Conservation (phyloP, 23 red algal species). For the Agarophyton chilense region DNA sequence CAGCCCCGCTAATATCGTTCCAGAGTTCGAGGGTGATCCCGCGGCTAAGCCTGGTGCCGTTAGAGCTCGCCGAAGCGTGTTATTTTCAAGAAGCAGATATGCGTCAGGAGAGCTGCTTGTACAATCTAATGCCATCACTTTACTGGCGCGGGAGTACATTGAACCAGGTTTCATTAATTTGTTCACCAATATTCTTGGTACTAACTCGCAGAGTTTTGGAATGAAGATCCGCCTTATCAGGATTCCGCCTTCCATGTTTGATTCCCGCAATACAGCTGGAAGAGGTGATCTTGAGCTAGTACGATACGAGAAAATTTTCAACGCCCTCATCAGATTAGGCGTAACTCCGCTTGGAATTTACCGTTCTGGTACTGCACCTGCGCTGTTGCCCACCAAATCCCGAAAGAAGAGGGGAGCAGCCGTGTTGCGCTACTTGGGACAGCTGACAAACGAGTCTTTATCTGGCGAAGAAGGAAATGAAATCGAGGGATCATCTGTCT, state of each 20-base stretch:
- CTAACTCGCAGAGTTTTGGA: not conserved
- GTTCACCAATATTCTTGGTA: slow-evolving; percentile 65
- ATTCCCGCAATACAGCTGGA: not conserved
- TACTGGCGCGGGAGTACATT: slow-evolving; percentile 75
- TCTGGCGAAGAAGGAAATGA: not conserved
- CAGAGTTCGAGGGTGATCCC: slow-evolving; percentile 32
- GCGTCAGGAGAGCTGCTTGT: slow-evolving; percentile 84
- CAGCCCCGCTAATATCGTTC: not conserved
- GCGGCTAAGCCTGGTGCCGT: slow-evolving; percentile 15
- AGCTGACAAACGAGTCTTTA: not conserved
- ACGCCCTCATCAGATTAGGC: slow-evolving; percentile 49
- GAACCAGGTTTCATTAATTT: slow-evolving; percentile 75
- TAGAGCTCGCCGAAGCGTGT: slow-evolving; percentile 49
- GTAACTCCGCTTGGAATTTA: slow-evolving; percentile 85
- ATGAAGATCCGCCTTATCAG: slow-evolving; percentile 67
- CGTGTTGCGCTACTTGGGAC: slow-evolving; percentile 5
- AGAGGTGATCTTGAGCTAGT: not conserved
- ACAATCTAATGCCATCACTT: slow-evolving; percentile 57
- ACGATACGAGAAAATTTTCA: slow-evolving; percentile 57
- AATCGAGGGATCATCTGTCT: not conserved
- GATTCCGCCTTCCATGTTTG: slow-evolving; percentile 48
- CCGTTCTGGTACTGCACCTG: slow-evolving; percentile 85
- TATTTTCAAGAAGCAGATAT: slow-evolving; percentile 78
- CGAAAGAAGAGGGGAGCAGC: slow-evolving; percentile 42
- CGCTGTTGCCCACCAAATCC: slow-evolving; percentile 32